These are phyloP conservation scores for Sporisorium reilianum DNA, from an alignment of 1,284 basidiomycete species.

Conservation along the genomic window DNA sequence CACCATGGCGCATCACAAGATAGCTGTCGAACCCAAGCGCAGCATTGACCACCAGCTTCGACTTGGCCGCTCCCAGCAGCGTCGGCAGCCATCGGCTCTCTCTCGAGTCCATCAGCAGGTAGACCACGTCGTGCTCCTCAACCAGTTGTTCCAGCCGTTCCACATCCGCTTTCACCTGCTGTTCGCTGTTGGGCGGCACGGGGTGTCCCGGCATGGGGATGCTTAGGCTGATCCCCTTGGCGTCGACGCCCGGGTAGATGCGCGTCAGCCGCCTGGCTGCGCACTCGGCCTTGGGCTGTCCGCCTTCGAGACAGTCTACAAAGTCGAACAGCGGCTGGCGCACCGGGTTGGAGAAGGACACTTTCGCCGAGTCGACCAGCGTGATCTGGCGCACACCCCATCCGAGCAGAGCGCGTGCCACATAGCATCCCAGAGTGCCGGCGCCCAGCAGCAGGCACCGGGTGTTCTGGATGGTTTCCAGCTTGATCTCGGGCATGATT, in stretches of 20 bases:
- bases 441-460: conserved; percentile 90
- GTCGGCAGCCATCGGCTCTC: conserved; percentile 97
- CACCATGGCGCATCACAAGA: conserved; percentile 95
- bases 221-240: conserved; percentile 79
- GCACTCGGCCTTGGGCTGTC: conserved; percentile 90
- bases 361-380: conserved; percentile 87
- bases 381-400: conserved; percentile 97
- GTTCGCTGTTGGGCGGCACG: conserved; percentile 74
- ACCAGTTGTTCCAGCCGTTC: conserved; percentile 80
- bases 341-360: conserved; percentile 97
- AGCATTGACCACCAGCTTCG: conserved; percentile 94
- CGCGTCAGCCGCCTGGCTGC: conserved; percentile 87
- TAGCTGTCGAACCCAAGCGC: conserved; percentile 96
- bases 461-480: conserved; percentile 85
- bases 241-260: conserved; percentile 91
- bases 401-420: conserved; percentile 83
- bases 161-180: conserved; percentile 78
- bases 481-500: conserved; percentile 86
- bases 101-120: conserved; percentile 96
- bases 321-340: conserved; percentile 96
- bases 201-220: conserved; percentile 99
- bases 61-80: conserved; percentile 82
- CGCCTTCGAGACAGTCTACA: conserved; percentile 90
- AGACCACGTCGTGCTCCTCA: conserved; percentile 86
- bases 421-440: conserved; percentile 96